Conservation (phyloP, 164 flowering plant species). For the Cinnamomum micranthum region DNA sequence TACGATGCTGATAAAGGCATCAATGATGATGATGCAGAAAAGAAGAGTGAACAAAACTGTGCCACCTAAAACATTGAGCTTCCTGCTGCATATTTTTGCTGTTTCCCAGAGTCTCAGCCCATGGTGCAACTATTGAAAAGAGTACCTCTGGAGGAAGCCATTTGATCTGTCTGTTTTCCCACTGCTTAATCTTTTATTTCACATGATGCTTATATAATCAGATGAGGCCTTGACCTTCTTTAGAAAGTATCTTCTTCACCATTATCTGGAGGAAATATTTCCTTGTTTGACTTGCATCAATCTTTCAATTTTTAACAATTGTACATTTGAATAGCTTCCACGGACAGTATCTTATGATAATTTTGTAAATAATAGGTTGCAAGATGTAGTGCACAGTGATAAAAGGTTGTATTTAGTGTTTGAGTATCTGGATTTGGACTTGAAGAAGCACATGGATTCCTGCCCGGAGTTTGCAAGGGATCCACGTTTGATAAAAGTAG, state of each 20-base stretch:
- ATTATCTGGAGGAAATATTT: neutral
- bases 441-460: conserved; percentile 98
- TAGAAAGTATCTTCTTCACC: neutral
- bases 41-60: neutral
- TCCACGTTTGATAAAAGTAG: conserved; percentile 70
- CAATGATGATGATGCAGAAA: too few species aligned
- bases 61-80: neutral
- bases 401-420: conserved; percentile 87
- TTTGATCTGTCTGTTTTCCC: neutral
- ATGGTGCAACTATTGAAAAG: neutral
- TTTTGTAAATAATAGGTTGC: conserved; percentile 47
- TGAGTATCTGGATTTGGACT: conserved; percentile 92
- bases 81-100: neutral
- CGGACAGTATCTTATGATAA: neutral
- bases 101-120: neutral
- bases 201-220: neutral
- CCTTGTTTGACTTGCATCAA: neutral
- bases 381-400: conserved; percentile 96
- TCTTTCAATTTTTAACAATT: neutral
- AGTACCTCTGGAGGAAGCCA: neutral
- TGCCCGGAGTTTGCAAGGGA: conserved; percentile 80
- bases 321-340: neutral
- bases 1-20: too few species aligned
- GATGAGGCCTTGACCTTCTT: neutral
- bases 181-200: too few species aligned